Base-by-base conservation (phyloP, 2,329 filamentous ascomycete species). In the Pleurostoma richardsiae region DNA sequence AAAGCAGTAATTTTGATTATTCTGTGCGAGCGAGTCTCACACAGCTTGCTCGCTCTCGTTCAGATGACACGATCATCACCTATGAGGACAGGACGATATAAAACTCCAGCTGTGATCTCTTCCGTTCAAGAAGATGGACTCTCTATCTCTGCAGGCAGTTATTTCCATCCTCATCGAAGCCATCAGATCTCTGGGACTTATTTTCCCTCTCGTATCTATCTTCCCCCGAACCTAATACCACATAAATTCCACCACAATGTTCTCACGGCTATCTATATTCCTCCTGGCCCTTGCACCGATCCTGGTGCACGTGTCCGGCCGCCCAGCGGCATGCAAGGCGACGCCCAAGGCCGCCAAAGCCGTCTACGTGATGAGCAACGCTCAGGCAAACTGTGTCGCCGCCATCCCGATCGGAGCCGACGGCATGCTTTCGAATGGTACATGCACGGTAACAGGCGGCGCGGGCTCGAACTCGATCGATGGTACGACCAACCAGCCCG, bases 311-410 rank as follows among this genome's bases (percentile, higher is more conserved):
- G 33, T 36, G n/a, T 36, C 33, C 2, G 47, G 39, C 4, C 26
- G 30, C 1, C n/a, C 43, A 6, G 27, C 8, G 26, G 51, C 43
- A 1, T 44, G 36, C 11, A 39, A 31, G 5, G 38, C 46, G 10
- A 30, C 19, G 19, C 7, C 39, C 2, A 38, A 46, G n/a, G 49
- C 42, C n/a, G 59, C 54, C 28, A 76, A 74, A 56, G 78, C 77
- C 0, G 56, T 82, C 19, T 83, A 83, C 59, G 61, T 82, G 45
- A 61, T 80, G 38, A 79, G 73, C 33, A 85, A 84, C 53, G 68
- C 75, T 3, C 52, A 68, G 0, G 50, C 55, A 7, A 79, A 82
- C 45, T 58, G 67, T 0, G 66, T 83, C 2, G 65, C 80, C 2
- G 71, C 77, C 0, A 45, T 83, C 2, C 69, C 71, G 0, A 69